phyloP scores from a whole-genome alignment of 352 stramenopile genomes.

The Phytophthora macrochlamydospora region DNA sequence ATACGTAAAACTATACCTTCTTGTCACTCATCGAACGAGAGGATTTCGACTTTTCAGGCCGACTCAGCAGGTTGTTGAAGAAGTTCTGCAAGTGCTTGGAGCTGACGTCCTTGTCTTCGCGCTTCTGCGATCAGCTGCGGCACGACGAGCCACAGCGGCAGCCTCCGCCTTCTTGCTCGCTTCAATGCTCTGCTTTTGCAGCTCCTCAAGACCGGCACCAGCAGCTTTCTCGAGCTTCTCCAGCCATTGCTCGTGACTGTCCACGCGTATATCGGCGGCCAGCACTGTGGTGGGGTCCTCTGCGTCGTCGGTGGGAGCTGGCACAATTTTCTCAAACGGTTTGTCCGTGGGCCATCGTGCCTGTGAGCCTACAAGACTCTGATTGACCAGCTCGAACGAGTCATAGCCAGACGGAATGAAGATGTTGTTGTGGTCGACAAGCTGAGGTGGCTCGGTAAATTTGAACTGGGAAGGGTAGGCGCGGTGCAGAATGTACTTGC shows the following conservation, averaged over 20 bases:
- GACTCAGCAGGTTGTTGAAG: slow-evolving; percentile 88
- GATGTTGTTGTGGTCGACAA: slow-evolving; percentile 73
- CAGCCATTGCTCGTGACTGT: slow-evolving; percentile 77
- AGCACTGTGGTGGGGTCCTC: slow-evolving; percentile 30
- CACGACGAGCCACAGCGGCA: slow-evolving; percentile 65
- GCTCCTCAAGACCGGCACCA: slow-evolving; percentile 72
- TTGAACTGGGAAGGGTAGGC: slow-evolving; percentile 73
- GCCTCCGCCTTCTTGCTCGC: slow-evolving; percentile 83
- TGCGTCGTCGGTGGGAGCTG: slow-evolving; percentile 51
- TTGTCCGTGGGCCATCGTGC: slow-evolving; percentile 77
- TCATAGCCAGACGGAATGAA: slow-evolving; percentile 84
- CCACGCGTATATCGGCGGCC: slow-evolving; percentile 60
- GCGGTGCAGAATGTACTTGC: slow-evolving; percentile 80
- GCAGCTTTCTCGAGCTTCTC: slow-evolving; percentile 85
- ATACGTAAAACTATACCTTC: slow-evolving; percentile 46
- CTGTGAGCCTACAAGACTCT: slow-evolving; percentile 79
- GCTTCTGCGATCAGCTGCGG: slow-evolving; percentile 75
- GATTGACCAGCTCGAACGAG: slow-evolving; percentile 72
- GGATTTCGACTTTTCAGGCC: slow-evolving; percentile 84
- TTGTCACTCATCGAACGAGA: slow-evolving; percentile 60
- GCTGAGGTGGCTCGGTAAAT: slow-evolving; percentile 67
- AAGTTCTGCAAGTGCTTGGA: slow-evolving; percentile 88
- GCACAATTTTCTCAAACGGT: slow-evolving; percentile 84
- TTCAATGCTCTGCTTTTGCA: slow-evolving; percentile 88
- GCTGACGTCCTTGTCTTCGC: slow-evolving; percentile 84